Base-by-base conservation (phyloP, 2,329 filamentous ascomycete genomes). In the Acarospora socialis region DNA sequence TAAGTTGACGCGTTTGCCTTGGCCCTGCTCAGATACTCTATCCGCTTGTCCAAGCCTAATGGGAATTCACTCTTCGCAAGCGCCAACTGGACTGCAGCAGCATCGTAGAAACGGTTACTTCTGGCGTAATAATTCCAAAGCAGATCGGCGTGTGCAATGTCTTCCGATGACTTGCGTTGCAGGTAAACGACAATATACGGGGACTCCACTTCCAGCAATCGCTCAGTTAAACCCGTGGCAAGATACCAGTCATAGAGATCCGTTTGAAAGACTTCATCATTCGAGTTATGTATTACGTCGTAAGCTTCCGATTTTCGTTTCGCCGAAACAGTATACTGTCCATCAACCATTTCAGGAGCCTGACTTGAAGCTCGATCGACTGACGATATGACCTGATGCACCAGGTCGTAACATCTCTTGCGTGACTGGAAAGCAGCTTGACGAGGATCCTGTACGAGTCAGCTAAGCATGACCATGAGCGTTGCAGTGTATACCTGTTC, bases 191-290 rank as follows among this genome's bases (percentile, higher is more conserved):
- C 70, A 16, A 95, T 83, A 46, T 84, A 86, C 0, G 77, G 72
- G 4, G 86, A 92, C 35, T 86, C 72, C 31, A 90, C 83, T 21
- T 78, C 74, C 20, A 98, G 70, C 17, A 98, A 69, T 9, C 84
- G 77, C 41, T 94, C 83, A 7, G 73, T 79, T 74, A 81, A 86
- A 12, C 80, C 78, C 51, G 86, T 77, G 33, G 69, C 59, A 43
- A 95, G 75, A 55, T 98, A 98, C 87, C 90, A 98, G 48, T 94
- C 86, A 52, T 94, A 98, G n/a, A 98, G 66, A 46, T 82, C 83
- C 39, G 82, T 92, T 52, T 95, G 79, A 61, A 98, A 98, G 4
- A 94, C 81, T 48, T 94, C 82, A 44, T 98, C 90, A 9, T 77
- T 70, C 0, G 87, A 92, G 36, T 70, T 71, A 49, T 92, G 82